phyloP scores from a whole-genome alignment of 805 yeast genomes.

The Ogataea methanolica region DNA sequence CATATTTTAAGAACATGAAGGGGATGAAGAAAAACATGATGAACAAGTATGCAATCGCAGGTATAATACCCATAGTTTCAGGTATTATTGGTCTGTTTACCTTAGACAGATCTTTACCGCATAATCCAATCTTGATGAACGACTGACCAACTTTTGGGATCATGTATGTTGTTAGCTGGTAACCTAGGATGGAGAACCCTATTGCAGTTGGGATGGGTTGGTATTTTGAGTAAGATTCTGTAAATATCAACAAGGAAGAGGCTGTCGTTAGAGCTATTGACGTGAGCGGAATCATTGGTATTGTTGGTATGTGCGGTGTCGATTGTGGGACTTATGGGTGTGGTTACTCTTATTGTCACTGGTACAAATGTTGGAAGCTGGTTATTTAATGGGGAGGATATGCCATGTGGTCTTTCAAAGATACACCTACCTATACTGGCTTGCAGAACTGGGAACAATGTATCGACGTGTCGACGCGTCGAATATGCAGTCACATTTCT shows the following conservation, averaged over 20 bases:
- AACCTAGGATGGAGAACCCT: slow-evolving; percentile 69
- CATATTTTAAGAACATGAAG: slow-evolving; percentile 72
- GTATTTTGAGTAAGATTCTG: neutral
- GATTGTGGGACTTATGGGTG: neutral
- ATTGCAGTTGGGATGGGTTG: slow-evolving; percentile 55
- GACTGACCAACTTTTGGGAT: slow-evolving; percentile 66
- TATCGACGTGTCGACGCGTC: no score
- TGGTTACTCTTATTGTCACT: no score
- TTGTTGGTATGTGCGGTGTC: neutral
- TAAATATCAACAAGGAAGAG: neutral
- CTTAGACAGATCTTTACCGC: slow-evolving; percentile 81
- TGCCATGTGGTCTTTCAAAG: no score
- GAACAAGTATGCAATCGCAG: slow-evolving; percentile 76
- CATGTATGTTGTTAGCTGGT: slow-evolving; percentile 49
- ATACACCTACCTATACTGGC: no score
- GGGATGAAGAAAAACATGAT: slow-evolving; percentile 85
- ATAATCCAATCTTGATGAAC: slow-evolving; percentile 75
- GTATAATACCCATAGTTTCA: slow-evolving; percentile 89
- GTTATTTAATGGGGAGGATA: no score
- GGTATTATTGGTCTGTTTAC: slow-evolving; percentile 71
- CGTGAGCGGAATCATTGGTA: neutral
- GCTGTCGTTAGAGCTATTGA: neutral
- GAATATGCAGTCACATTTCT: no score
- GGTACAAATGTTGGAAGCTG: no score
- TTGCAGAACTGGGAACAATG: no score